A percentile compares a stretch with the other conserved stretches of the same genome.
phyloP scores from a whole-genome alignment of 768 basidiomycete species.

The Mycena rosella region DNA sequence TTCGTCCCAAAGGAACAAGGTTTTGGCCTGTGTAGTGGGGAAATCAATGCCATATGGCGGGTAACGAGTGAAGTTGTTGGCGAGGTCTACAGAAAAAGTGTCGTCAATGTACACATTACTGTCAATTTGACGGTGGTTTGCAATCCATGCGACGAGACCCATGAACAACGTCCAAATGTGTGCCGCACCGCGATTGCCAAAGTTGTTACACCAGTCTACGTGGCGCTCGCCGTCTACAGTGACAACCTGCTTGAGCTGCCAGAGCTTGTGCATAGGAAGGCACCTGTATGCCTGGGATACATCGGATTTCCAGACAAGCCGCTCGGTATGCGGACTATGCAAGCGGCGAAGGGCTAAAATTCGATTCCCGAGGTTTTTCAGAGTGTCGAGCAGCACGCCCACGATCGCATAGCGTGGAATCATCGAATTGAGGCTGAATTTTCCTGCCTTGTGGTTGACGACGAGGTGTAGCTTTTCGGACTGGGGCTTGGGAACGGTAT shows the following conservation, averaged over 20 bases:
- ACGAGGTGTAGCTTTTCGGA: constrained; percentile 53
- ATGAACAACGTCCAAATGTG: constrained; percentile 39
- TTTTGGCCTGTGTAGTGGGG: constrained; percentile 48
- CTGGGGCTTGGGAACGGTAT: constrained; percentile 51
- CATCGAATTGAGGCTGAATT: no score
- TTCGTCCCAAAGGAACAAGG: no score
- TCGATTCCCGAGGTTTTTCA: no score
- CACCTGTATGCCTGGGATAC: constrained; percentile 47
- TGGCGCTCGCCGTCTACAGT: constrained; percentile 1
- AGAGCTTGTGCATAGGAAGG: no score
- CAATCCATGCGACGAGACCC: constrained; percentile 50
- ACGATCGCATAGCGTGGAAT: no score
- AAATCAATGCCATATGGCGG: constrained; percentile 40
- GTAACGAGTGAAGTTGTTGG: constrained; percentile 43
- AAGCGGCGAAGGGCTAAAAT: constrained; percentile 23
- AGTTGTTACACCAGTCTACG: constrained; percentile 37
- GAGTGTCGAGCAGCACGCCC: no score
- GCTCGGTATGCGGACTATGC: constrained; percentile 26
- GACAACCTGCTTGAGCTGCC: constrained; percentile 47
- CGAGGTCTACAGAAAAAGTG: constrained; percentile 40
- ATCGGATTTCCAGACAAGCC: constrained; percentile 54
- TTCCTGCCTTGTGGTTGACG: constrained; percentile 57
- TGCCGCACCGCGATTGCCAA: constrained; percentile 25
- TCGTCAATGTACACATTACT: no score
- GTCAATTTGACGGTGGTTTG: constrained; percentile 34